These are phyloP conservation scores for Bryum argenteum DNA, from an alignment of 225 moss, liverwort and hornwort genomes.

Conservation along the genomic window DNA sequence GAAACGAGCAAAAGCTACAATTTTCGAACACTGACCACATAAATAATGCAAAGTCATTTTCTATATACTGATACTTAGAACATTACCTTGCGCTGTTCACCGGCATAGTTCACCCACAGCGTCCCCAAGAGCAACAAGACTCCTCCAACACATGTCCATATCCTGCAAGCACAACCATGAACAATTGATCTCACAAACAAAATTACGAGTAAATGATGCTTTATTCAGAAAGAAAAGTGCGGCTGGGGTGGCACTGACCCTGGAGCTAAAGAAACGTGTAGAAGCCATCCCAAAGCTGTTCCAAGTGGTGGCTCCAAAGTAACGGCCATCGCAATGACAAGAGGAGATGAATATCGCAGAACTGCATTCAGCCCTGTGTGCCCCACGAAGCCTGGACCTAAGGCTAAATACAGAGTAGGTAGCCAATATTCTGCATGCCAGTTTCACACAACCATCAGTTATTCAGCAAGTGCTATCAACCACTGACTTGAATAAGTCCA, in stretches of 20 bases:
- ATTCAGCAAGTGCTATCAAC: no score
- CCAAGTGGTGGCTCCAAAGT: constrained; percentile 68
- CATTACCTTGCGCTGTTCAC: constrained; percentile 46
- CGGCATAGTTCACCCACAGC: constrained; percentile 63
- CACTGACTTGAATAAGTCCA: background rate
- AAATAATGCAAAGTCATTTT: background rate
- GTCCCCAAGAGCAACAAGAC: constrained; percentile 63
- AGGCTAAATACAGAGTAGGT: constrained; percentile 57
- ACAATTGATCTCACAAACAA: background rate
- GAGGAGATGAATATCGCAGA: constrained; percentile 58
- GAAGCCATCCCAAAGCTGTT: constrained; percentile 56
- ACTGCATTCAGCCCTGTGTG: constrained; percentile 70
- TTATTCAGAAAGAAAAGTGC: background rate
- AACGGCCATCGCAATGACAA: constrained; percentile 68
- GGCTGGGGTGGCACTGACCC: constrained; percentile 23
- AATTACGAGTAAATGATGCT: background rate
- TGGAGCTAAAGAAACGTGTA: constrained; percentile 45
- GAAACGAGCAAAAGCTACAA: background rate
- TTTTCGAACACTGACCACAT: background rate
- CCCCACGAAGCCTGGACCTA: constrained; percentile 72
- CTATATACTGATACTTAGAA: background rate
- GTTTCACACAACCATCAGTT: constrained; percentile 21
- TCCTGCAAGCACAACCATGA: constrained; percentile 36
- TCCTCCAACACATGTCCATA: constrained; percentile 76
- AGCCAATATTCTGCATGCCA: constrained; percentile 60